A percentile compares a stretch with the other conserved stretches of the same genome.
These are phyloP conservation scores for Phtheirospermum japonicum DNA, from an alignment of 257 asterid genomes.

Conservation along the genomic window DNA sequence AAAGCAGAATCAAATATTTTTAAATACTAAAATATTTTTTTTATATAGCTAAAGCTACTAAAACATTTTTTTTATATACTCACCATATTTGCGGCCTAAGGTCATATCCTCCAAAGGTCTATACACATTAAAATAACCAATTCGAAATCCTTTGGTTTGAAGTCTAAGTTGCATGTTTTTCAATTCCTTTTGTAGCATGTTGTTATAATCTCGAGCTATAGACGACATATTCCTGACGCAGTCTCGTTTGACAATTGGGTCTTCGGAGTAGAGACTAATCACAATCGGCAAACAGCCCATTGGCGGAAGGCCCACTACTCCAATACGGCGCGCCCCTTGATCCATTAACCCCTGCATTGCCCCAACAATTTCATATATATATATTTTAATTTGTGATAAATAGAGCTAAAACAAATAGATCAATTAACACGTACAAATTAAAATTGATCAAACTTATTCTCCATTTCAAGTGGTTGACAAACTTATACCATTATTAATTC, in stretches of 20 bases:
- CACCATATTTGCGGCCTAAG: constrained; percentile 43
- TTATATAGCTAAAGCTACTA: not conserved
- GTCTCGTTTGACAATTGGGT: constrained; percentile 34
- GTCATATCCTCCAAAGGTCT: constrained; percentile 45
- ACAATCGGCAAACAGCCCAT: constrained; percentile 79
- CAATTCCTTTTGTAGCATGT: constrained; percentile 43
- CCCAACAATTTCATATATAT: no score
- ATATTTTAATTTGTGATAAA: no score
- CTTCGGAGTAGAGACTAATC: constrained; percentile 39
- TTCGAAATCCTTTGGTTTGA: constrained; percentile 26
- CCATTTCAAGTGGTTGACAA: no score
- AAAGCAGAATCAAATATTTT: no score
- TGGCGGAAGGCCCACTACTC: constrained; percentile 68
- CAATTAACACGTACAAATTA: no score
- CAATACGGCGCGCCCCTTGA: constrained; percentile 66
- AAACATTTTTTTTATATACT: not conserved
- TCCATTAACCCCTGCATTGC: constrained; percentile 44
- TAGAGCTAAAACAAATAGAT: no score
- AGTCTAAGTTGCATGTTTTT: constrained; percentile 17
- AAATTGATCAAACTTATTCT: no score
- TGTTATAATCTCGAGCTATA: constrained; percentile 50
- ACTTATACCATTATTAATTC: no score
- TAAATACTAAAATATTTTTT: no score
- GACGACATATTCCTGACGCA: constrained; percentile 41
- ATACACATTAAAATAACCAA: constrained; percentile 52